Conservation (phyloP, 805 yeast species). For the Saccharomycopsis javanensis region DNA sequence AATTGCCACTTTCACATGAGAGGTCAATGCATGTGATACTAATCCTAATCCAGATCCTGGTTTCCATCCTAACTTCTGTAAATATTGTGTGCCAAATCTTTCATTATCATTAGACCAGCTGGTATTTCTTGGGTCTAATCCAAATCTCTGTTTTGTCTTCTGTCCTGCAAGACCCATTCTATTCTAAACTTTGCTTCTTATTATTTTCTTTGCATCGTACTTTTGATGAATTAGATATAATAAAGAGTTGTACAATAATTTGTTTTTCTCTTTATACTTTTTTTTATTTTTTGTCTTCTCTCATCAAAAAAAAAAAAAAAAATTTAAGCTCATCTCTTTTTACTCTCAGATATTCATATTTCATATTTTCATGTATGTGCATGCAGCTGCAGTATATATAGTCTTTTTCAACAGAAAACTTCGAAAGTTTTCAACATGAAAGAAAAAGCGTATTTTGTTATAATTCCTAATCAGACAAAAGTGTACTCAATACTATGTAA, state of each 20-base stretch:
- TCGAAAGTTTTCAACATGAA: not conserved
- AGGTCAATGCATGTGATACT: slow-evolving; percentile 53
- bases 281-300: not conserved
- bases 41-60: slow-evolving; percentile 87
- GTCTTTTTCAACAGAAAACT: not conserved
- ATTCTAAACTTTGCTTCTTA: not conserved
- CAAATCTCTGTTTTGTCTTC: slow-evolving; percentile 73
- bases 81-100: slow-evolving; percentile 81
- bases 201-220: too few species aligned
- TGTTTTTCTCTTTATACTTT: not conserved
- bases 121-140: slow-evolving; percentile 88
- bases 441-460: too few species aligned
- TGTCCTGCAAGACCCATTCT: slow-evolving; percentile 76
- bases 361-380: not conserved
- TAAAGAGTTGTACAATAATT: too few species aligned
- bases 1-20: slow-evolving; percentile 73
- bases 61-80: slow-evolving; percentile 80
- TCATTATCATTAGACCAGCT: slow-evolving; percentile 82
- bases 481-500: too few species aligned
- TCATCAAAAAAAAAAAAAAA: not conserved
- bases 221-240: too few species aligned
- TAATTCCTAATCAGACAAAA: too few species aligned
- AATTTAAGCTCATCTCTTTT: slow-evolving; percentile 1
- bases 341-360: not conserved
- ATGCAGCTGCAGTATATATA: not conserved